A percentile compares a stretch with the other conserved stretches of the same genome.
These are phyloP conservation scores for Eremothecium sinecaudum DNA, from an alignment of 1,139 yeast species.

Conservation along the genomic window DNA sequence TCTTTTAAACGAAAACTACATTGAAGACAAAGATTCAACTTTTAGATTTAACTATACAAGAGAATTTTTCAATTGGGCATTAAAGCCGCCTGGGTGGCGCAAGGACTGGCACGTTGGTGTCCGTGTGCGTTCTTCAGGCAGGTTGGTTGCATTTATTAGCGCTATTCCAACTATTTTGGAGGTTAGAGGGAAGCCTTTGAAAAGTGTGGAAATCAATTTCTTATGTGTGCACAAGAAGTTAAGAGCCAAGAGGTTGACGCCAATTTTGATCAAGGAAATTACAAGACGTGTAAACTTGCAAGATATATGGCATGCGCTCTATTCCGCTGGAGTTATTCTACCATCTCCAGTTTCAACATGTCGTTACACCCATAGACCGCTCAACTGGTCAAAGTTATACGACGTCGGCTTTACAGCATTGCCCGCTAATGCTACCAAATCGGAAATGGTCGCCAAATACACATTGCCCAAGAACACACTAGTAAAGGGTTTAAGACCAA, in stretches of 20 bases:
- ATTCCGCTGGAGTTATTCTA: slow-evolving; percentile 83
- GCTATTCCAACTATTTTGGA: slow-evolving; percentile 74
- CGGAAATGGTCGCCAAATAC: slow-evolving; percentile 75
- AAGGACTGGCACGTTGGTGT: slow-evolving; percentile 92
- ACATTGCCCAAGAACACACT: slow-evolving; percentile 56
- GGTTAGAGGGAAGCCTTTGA: slow-evolving; percentile 48
- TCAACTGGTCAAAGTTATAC: slow-evolving; percentile 81
- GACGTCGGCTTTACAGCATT: slow-evolving; percentile 84
- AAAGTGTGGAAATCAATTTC: slow-evolving; percentile 85
- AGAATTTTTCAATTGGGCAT: slow-evolving; percentile 84
- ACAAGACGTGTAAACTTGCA: slow-evolving; percentile 82
- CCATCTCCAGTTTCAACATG: slow-evolving; percentile 91
- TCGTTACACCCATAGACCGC: slow-evolving; percentile 87
- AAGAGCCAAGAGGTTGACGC: slow-evolving; percentile 88
- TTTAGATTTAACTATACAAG: slow-evolving; percentile 85
- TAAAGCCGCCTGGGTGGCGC: slow-evolving; percentile 89
- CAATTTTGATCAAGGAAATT: slow-evolving; percentile 85
- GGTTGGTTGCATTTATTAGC: slow-evolving; percentile 82
- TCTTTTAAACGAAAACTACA: slow-evolving; percentile 78
- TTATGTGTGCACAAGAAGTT: slow-evolving; percentile 89
- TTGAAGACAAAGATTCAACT: slow-evolving; percentile 87
- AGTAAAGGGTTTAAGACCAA: slow-evolving; percentile 54
- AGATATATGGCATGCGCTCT: slow-evolving; percentile 91
- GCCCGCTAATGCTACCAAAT: slow-evolving; percentile 66
- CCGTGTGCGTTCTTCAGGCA: slow-evolving; percentile 64